Conservation (phyloP, 768 basidiomycete species). For the Hemileccinum rubropunctum region DNA sequence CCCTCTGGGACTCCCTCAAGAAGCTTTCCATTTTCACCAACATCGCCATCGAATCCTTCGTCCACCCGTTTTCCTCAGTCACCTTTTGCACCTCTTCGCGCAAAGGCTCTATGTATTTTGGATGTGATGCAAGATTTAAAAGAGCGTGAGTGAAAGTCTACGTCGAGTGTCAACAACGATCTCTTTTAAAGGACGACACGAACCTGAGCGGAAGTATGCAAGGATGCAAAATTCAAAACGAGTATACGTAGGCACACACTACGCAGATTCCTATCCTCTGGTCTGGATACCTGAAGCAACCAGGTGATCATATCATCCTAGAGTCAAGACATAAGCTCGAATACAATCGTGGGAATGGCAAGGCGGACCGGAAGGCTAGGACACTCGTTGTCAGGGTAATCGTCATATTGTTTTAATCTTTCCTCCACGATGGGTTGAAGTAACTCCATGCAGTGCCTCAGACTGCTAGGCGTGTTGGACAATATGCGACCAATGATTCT, state of each 20-base stretch:
- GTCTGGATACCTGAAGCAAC: conserved; percentile 36
- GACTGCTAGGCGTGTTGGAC: conserved; percentile 32
- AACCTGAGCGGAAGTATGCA: conserved; percentile 36
- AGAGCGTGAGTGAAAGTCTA: conserved; percentile 39
- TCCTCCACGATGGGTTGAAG: conserved; percentile 33
- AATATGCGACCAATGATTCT: conserved; percentile 33
- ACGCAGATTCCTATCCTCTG: conserved; percentile 26
- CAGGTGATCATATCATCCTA: conserved; percentile 41
- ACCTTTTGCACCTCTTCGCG: conserved; percentile 39
- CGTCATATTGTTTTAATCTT: conserved; percentile 29
- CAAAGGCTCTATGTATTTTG: conserved; percentile 38
- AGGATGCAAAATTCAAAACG: conserved; percentile 36
- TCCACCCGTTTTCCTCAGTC: conserved; percentile 32
- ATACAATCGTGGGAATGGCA: not conserved
- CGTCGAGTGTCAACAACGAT: not conserved
- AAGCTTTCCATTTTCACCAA: conserved; percentile 43
- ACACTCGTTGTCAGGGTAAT: conserved; percentile 18
- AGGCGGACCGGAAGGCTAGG: conserved; percentile 33
- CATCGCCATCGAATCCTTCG: conserved; percentile 31
- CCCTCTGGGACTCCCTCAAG: conserved; percentile 39
- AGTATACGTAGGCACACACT: conserved; percentile 34
- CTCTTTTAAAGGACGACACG: conserved; percentile 1
- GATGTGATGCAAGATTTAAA: conserved; percentile 38
- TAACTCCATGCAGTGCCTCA: conserved; percentile 28
- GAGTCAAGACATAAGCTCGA: conserved; percentile 2